A percentile compares a stretch with the other conserved stretches of the same genome.
Conservation (phyloP, 31 red algal species). For the Odonthalia washingtoniensis region DNA sequence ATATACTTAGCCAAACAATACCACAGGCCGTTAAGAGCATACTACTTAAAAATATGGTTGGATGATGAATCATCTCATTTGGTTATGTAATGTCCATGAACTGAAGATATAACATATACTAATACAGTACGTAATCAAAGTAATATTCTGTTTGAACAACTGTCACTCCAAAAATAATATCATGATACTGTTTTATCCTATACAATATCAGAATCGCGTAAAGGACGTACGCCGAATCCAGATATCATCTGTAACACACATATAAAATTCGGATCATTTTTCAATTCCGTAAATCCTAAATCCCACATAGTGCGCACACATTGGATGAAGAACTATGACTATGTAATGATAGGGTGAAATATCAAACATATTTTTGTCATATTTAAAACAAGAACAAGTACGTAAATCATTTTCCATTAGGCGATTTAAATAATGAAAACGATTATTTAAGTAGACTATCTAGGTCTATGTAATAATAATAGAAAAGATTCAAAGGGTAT, state of each 20-base stretch:
- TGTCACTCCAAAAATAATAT: too few relatives aligned
- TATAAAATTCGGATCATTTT: constrained; percentile 98
- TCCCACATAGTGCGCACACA: constrained; percentile 20
- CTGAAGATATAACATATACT: constrained; percentile 43
- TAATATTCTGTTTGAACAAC: constrained; percentile 18
- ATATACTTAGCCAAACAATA: constrained; percentile 60
- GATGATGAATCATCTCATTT: constrained; percentile 93
- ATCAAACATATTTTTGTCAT: constrained; percentile 98
- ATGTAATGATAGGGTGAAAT: constrained; percentile 80
- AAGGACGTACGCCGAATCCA: too few relatives aligned
- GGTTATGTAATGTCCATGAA: constrained; percentile 94
- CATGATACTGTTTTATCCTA: too few relatives aligned
- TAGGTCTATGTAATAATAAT: constrained; percentile 78
- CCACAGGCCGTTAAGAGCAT: constrained; percentile 61
- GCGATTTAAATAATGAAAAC: constrained; percentile 83
- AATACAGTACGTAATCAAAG: constrained; percentile 77
- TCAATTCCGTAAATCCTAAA: constrained; percentile 61
- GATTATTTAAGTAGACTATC: constrained; percentile 80
- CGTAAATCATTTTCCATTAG: too few relatives aligned
- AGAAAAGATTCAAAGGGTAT: constrained; percentile 97
- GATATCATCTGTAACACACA: constrained; percentile 93
- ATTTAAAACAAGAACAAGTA: constrained; percentile 83
- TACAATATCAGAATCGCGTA: too few relatives aligned
- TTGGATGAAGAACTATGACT: constrained; percentile 37
- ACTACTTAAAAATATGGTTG: constrained; percentile 98